A percentile compares a stretch with the other conserved stretches of the same genome.
These are phyloP conservation scores for Agrocybe chaxingu DNA, from an alignment of 768 basidiomycete species.

Conservation along the genomic window DNA sequence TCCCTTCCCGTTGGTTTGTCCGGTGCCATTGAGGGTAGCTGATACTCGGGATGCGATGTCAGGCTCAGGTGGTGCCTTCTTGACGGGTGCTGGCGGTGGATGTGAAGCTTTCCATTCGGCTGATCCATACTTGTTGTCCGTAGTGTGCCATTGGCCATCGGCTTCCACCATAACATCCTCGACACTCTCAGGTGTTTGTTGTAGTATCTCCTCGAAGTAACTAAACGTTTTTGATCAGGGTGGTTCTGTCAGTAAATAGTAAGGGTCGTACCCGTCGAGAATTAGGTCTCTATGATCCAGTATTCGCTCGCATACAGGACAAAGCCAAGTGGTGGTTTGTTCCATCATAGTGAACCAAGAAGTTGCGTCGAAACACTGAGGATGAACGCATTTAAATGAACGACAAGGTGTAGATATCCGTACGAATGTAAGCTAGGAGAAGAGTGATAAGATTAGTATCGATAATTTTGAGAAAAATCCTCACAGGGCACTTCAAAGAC, in stretches of 20 bases:
- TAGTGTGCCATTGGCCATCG: constrained; percentile 94
- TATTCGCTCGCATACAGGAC: constrained; percentile 86
- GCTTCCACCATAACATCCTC: constrained; percentile 95
- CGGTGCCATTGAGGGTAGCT: constrained; percentile 23
- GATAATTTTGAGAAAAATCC: constrained; percentile 23
- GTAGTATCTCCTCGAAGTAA: constrained; percentile 85
- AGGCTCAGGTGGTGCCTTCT: constrained; percentile 25
- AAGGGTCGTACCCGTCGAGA: constrained; percentile 74
- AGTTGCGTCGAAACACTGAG: constrained; percentile 92
- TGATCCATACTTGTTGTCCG: constrained; percentile 83
- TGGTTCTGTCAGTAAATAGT: background rate
- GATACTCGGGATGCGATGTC: constrained; percentile 13
- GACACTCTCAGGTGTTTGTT: constrained; percentile 68
- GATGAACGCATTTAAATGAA: constrained; percentile 82
- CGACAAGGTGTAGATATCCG: constrained; percentile 84
- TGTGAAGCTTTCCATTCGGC: constrained; percentile 63
- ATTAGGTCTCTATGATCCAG: constrained; percentile 81
- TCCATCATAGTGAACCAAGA: constrained; percentile 97
- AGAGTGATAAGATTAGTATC: constrained; percentile 15
- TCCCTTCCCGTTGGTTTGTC: constrained; percentile 37
- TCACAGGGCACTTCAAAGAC: constrained; percentile 90
- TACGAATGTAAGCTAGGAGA: constrained; percentile 71
- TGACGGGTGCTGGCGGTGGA: constrained; percentile 32
- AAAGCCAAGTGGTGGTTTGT: constrained; percentile 93
- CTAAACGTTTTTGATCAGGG: constrained; percentile 33